Base-by-base conservation (phyloP, 2,329 filamentous ascomycete genomes). In the Leptodontidium sp. region DNA sequence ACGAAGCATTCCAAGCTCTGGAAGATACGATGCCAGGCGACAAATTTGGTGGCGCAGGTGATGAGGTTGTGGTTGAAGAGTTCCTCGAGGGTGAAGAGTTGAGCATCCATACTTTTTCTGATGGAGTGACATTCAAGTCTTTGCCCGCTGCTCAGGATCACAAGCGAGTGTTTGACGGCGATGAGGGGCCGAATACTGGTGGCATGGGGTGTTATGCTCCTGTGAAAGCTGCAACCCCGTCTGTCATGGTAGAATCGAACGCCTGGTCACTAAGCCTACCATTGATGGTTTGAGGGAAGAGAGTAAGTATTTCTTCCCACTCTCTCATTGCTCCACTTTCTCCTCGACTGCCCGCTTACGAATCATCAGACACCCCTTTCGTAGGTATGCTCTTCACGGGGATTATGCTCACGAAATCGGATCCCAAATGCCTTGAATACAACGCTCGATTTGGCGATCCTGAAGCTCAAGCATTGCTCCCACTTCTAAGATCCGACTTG, bases 151-250 rank as follows among this genome's bases (percentile, higher is more conserved):
- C 95, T 1, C 96, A 99, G 80, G 96, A 98, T 80, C 96, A 99
- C 84, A 98, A 99, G 86, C 89, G 94, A 70, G 93, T 97, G 72
- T 92, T 92, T 64, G 96, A 99, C 76, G 93, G 92, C 64, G 95
- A 98, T 78, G 86, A 88, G 61, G 96, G 96, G 1, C 93, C 94
- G 45, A 98, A 98, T 82, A 98, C 96, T 1, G 95, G 95, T 69
- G 96, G 96, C 45, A 98, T 98, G 96, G 96, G 96, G 61, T 97
- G 94, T 78, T 98, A 98, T 81, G 94, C 94, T 17, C 93, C 93
- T 21, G 97, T 94, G 1, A 91, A 88, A 72, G 90, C 94, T 75
- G 90, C 91, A 38, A 64, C 64, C 1, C 82, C 83, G 62, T 88
- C 91, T 70, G 84, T 97, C 21, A 86, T 96, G 21, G 90, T 90